Evolutionary conservation across 2,329 filamentous ascomycete genomes (phyloP).

Genomic region (Rutstroemia sp.): DNA sequence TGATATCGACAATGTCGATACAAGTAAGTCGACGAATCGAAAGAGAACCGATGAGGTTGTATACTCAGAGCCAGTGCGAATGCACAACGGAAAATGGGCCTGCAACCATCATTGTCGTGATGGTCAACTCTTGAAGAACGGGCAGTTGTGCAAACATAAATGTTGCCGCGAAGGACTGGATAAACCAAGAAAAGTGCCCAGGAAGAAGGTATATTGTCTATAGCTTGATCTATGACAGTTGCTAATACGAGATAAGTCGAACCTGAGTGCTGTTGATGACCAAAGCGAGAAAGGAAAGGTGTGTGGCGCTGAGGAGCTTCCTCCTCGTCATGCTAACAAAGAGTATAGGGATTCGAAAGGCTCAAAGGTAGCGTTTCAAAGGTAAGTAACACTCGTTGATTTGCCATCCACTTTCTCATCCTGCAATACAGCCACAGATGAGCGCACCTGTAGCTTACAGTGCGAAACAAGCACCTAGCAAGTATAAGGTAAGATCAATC

Average conservation of each 20-base stretch:
- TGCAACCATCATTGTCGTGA: conserved; percentile 63
- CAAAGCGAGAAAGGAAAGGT: too few species aligned
- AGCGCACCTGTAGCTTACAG: neutral
- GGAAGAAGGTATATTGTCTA: conserved; percentile 10
- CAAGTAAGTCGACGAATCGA: neutral
- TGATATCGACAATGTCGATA: conserved; percentile 38
- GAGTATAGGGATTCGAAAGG: too few species aligned
- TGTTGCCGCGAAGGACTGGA: conserved; percentile 68
- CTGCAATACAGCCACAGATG: neutral
- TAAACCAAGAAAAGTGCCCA: conserved; percentile 38
- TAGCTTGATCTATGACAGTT: too few species aligned
- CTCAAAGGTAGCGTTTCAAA: too few species aligned
- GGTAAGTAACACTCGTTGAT: too few species aligned
- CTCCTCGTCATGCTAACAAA: too few species aligned
- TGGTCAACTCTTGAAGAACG: conserved; percentile 31
- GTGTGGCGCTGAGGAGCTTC: too few species aligned
- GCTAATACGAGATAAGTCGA: neutral
- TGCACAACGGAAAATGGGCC: conserved; percentile 65
- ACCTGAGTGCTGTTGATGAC: too few species aligned
- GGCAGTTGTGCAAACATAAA: conserved; percentile 55
- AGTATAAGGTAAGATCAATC: neutral
- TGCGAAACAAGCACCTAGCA: neutral
- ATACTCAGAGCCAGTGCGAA: conserved; percentile 37
- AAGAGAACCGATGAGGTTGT: neutral
- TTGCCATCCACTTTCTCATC: too few species aligned